A percentile compares a stretch with the other conserved stretches of the same genome.
Evolutionary conservation across 306 rosid genomes (phyloP).

Genomic region (Vigna unguiculata): DNA sequence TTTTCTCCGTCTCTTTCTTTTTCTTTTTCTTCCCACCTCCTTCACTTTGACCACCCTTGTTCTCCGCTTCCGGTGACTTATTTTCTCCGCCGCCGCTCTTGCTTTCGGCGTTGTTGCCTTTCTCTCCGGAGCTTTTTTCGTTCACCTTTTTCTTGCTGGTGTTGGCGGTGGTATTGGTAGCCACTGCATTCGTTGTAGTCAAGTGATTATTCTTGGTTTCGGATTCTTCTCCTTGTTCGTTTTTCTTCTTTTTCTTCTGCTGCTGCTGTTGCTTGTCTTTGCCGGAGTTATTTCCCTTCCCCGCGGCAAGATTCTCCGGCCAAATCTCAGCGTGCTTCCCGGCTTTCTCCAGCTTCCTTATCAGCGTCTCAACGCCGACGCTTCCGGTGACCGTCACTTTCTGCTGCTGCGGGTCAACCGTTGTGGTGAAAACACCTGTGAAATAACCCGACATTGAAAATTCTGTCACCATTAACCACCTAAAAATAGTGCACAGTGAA

Average conservation of each 20-base stretch:
- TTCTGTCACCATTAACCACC: slow-evolving; percentile 6
- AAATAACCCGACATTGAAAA: neutral
- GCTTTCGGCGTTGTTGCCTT: slow-evolving; percentile 34
- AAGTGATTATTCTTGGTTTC: slow-evolving; percentile 33
- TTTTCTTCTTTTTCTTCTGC: slow-evolving; percentile 43
- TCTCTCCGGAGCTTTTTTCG: slow-evolving; percentile 49
- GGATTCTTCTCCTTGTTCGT: slow-evolving; percentile 48
- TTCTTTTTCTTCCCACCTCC: slow-evolving; percentile 64
- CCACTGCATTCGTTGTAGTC: slow-evolving; percentile 35
- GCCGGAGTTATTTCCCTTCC: slow-evolving; percentile 48
- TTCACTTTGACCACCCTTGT: slow-evolving; percentile 33
- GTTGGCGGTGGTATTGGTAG: neutral
- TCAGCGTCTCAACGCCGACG: slow-evolving; percentile 66
- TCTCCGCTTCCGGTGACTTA: neutral
- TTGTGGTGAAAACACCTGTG: slow-evolving; percentile 76
- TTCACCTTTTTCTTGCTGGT: slow-evolving; percentile 47
- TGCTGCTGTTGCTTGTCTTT: slow-evolving; percentile 22
- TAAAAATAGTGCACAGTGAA: slow-evolving; percentile 6
- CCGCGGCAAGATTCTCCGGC: slow-evolving; percentile 57
- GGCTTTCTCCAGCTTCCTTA: slow-evolving; percentile 66
- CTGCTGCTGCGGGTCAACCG: slow-evolving; percentile 69
- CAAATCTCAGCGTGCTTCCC: slow-evolving; percentile 82
- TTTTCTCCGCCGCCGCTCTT: slow-evolving; percentile 28
- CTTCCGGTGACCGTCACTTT: slow-evolving; percentile 81
- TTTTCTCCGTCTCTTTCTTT: slow-evolving; percentile 39